Evolutionary conservation across 164 flowering plant genomes (phyloP).

Genomic region (Euptelea pleiosperma): DNA sequence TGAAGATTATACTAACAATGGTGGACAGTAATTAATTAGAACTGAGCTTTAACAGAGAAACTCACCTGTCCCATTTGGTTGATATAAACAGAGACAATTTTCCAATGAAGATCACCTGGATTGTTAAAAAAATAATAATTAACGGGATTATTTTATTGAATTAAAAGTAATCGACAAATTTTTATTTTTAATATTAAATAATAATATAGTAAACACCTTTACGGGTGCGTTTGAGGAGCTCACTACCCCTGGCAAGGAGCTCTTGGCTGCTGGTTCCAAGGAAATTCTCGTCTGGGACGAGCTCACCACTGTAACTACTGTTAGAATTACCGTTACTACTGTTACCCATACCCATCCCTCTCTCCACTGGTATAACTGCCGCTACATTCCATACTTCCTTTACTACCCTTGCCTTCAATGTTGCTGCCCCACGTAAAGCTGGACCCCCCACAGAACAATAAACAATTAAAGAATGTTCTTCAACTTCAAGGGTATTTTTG

Average conservation of each 20-base stretch:
- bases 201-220: too few relatives aligned
- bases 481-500: background rate
- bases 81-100: slow-evolving; percentile 91
- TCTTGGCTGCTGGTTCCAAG: slow-evolving; percentile 76
- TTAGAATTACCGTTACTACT: slow-evolving; percentile 41
- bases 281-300: slow-evolving; percentile 73
- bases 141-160: too few relatives aligned
- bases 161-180: too few relatives aligned
- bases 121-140: too few relatives aligned
- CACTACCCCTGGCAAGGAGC: slow-evolving; percentile 74
- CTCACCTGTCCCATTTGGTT: slow-evolving; percentile 86
- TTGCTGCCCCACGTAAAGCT: slow-evolving; percentile 95
- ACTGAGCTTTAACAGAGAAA: too few relatives aligned
- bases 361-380: slow-evolving; percentile 86
- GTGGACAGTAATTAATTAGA: too few relatives aligned
- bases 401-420: slow-evolving; percentile 85
- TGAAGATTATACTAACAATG: too few relatives aligned
- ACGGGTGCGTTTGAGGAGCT: slow-evolving; percentile 92
- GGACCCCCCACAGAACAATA: slow-evolving; percentile 8
- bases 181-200: too few relatives aligned
- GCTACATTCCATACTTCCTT: slow-evolving; percentile 97
- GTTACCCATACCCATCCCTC: slow-evolving; percentile 40
- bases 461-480: too few relatives aligned
- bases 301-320: slow-evolving; percentile 70
- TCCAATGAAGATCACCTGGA: slow-evolving; percentile 98